Base-by-base conservation (phyloP, 495 filamentous ascomycete species). In the Jackrogersella multiformis region DNA sequence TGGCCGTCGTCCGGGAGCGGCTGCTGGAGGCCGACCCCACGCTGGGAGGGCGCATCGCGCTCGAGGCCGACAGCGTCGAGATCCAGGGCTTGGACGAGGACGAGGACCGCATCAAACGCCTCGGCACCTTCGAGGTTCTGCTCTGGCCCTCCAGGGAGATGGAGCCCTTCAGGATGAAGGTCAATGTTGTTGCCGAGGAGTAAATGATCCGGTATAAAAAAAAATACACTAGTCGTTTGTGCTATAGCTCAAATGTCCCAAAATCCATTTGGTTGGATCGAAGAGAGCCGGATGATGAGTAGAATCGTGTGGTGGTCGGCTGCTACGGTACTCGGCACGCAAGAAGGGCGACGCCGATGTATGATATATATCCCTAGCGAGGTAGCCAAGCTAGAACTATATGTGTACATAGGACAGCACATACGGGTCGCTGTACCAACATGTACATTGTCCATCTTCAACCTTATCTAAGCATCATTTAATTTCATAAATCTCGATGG, bases 51-150 rank as follows among this genome's bases (percentile, higher is more conserved):
- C 74, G 73, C 15, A 56, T 81, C 2, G 51, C 59, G 5, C 70
- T 82, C 16, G 76, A 74, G 36, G 66, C 72, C 0, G 70, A 71
- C 2, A 52, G 70, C 53, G 61, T 82, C n/a, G 28, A 18, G 4
- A 72, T 82, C 46, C 1, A 68, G 9, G 77, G 75, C 28, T 36
- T 80, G n/a, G 72, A 64, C 5, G 71, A 66, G 2, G 74, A 63
- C 23, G 64, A 68, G 30, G 74, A 78, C 57, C 73, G 78, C 38
- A 69, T 81, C 61, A 82, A 80, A 61, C 48, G 64, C 12, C 71
- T 81, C 4, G 80, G 79, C 5, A 75, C 72, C 13, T 82, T 73
- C 56, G 69, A 79, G 49, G 67, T 80, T 9, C 56, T 72, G 12
- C 75, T 82, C 20, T 56, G 61, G 0, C 57, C 64, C 6, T 56